These are phyloP conservation scores for Yamadazyma triangularis DNA, from an alignment of 1,139 yeast genomes.

Conservation along the genomic window DNA sequence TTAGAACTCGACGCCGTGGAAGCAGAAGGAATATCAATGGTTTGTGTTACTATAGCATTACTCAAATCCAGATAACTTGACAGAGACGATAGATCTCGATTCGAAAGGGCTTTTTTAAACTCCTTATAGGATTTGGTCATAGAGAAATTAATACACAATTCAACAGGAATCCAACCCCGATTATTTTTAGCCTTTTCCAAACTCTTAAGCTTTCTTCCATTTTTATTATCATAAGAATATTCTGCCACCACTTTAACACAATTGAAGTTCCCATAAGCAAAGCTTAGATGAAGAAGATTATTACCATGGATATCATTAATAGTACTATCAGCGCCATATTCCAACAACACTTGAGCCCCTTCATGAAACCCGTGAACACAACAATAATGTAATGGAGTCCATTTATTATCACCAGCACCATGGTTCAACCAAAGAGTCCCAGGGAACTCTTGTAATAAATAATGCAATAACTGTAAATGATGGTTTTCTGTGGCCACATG, in stretches of 20 bases:
- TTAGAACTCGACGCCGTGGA: constrained; percentile 4
- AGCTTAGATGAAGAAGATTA: constrained; percentile 75
- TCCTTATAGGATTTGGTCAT: constrained; percentile 25
- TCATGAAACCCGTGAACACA: constrained; percentile 64
- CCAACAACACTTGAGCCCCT: constrained; percentile 66
- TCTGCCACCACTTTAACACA: constrained; percentile 59
- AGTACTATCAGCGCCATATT: constrained; percentile 75
- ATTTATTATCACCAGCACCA: constrained; percentile 46
- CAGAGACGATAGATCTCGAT: constrained; percentile 1
- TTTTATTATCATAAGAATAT: constrained; percentile 17
- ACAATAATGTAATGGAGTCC: constrained; percentile 75
- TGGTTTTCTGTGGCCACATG: constrained; percentile 65
- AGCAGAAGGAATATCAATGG: not conserved
- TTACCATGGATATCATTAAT: constrained; percentile 61
- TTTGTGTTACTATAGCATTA: not conserved
- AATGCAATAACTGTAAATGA: constrained; percentile 77
- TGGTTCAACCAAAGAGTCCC: constrained; percentile 55
- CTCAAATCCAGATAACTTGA: not conserved
- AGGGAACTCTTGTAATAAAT: constrained; percentile 77
- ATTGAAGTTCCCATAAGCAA: constrained; percentile 67
- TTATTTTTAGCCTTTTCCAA: constrained; percentile 40
- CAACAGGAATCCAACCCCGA: constrained; percentile 69
- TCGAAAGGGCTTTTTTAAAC: constrained; percentile 12
- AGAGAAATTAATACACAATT: constrained; percentile 33
- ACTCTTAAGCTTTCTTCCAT: constrained; percentile 24